These are phyloP conservation scores for Beauveria medogensis DNA, from an alignment of 2,329 filamentous ascomycete species.

Conservation along the genomic window DNA sequence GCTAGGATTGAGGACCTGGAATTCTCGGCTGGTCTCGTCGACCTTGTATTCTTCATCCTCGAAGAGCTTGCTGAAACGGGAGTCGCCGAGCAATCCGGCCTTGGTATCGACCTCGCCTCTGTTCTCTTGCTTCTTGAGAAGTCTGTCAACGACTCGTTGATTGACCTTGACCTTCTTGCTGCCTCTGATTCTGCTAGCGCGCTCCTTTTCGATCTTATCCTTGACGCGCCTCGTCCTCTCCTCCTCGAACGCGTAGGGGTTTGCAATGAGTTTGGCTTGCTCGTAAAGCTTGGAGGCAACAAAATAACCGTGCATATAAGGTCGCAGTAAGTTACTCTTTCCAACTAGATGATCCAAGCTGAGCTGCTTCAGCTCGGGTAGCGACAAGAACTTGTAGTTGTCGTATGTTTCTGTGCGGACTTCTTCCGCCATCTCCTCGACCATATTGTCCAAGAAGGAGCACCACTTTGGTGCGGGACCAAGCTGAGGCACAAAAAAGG, in stretches of 20 bases:
- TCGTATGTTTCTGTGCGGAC: slow-evolving; percentile 79
- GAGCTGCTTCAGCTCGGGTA: slow-evolving; percentile 75
- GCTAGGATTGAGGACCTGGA: slow-evolving; percentile 81
- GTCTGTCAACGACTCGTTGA: slow-evolving; percentile 67
- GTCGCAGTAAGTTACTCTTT: slow-evolving; percentile 78
- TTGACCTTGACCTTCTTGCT: slow-evolving; percentile 99
- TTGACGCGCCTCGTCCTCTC: slow-evolving; percentile 85
- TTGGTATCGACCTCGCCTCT: slow-evolving; percentile 48
- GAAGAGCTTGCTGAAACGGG: slow-evolving; percentile 82
- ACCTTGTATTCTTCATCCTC: slow-evolving; percentile 89
- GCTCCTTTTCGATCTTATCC: slow-evolving; percentile 93
- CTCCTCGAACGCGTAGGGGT: slow-evolving; percentile 90
- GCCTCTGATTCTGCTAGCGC: slow-evolving; percentile 87
- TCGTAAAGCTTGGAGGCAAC: slow-evolving; percentile 93
- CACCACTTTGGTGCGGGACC: slow-evolving; percentile 95
- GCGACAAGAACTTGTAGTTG: slow-evolving; percentile 96
- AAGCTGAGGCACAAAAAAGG: slow-evolving; percentile 89
- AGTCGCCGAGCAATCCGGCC: slow-evolving; percentile 67
- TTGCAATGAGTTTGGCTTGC: slow-evolving; percentile 84
- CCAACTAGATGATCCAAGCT: slow-evolving; percentile 85
- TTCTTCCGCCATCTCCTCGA: slow-evolving; percentile 96
- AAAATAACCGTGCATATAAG: slow-evolving; percentile 99
- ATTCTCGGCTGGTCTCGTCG: slow-evolving; percentile 83
- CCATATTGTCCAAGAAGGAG: slow-evolving; percentile 90
- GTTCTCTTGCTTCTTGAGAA: slow-evolving; percentile 56